These are phyloP conservation scores for Rhodomyrtus tomentosa DNA, from an alignment of 345 rosid genomes.

Conservation along the genomic window DNA sequence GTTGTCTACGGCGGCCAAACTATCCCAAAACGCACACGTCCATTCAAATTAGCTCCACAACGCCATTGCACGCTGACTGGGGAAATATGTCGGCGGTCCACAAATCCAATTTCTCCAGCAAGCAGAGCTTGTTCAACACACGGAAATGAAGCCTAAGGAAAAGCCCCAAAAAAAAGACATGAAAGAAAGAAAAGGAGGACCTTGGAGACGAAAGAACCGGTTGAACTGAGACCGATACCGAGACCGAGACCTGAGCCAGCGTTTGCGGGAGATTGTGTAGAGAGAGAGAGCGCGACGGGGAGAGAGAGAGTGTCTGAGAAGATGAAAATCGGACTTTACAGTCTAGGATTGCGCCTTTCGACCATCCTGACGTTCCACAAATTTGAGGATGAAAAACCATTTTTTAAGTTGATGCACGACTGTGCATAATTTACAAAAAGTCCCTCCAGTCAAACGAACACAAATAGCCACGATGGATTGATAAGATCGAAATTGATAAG, in stretches of 20 bases:
- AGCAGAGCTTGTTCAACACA: background rate
- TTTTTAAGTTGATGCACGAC: background rate
- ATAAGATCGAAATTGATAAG: background rate
- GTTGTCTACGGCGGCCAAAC: background rate
- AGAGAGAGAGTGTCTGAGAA: too few relatives aligned
- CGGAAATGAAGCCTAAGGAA: background rate
- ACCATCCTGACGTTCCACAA: background rate
- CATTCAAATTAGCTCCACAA: background rate
- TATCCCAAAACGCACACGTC: background rate
- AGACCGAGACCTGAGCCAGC: background rate
- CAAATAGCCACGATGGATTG: background rate
- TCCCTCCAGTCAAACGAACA: background rate
- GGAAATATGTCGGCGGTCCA: background rate
- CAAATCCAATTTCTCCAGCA: background rate
- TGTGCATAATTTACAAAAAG: background rate
- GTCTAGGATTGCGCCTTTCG: background rate
- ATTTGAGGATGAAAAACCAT: background rate
- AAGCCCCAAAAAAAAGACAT: background rate
- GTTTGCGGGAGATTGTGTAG: background rate
- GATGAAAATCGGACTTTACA: background rate
- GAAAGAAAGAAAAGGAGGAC: background rate
- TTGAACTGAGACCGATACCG: background rate
- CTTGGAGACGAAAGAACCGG: background rate
- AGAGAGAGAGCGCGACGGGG: background rate
- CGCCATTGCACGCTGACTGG: background rate